Conservation (phyloP, 140 eudicot genomes). For the Erigeron philadelphicus region DNA sequence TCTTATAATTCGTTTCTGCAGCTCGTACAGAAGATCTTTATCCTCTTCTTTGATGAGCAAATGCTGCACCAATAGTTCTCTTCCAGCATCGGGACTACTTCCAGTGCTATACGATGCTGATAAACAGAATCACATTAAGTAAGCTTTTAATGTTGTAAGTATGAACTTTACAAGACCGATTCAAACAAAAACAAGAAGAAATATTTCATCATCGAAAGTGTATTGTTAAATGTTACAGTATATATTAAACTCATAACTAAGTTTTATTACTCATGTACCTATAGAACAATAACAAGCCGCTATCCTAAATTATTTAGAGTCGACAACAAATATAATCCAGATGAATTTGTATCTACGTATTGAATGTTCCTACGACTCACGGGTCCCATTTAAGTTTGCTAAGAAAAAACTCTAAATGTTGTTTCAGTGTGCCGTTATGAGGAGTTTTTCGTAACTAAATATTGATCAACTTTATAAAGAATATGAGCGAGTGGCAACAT, state of each 20-base stretch:
- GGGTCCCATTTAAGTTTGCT: too few species aligned
- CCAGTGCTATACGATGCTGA: constrained; percentile 67
- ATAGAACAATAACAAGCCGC: too few species aligned
- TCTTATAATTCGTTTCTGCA: constrained; percentile 61
- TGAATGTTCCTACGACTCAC: too few species aligned
- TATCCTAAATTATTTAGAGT: too few species aligned
- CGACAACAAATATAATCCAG: too few species aligned
- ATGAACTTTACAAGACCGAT: constrained; percentile 35
- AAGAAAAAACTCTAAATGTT: too few species aligned
- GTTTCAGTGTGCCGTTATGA: too few species aligned
- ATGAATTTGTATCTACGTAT: too few species aligned
- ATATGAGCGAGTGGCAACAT: too few species aligned
- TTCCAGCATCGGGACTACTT: constrained; percentile 44
- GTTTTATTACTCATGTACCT: too few species aligned
- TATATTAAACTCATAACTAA: not conserved
- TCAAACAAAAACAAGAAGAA: constrained; percentile 1
- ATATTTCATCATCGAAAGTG: not conserved
- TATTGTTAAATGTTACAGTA: not conserved
- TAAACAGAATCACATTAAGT: not conserved
- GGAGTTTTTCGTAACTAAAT: too few species aligned
- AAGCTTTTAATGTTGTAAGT: not conserved
- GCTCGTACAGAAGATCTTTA: constrained; percentile 55
- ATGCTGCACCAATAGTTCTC: constrained; percentile 86
- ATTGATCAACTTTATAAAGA: too few species aligned
- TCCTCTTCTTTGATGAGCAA: constrained; percentile 83